phyloP scores from a whole-genome alignment of 2,329 filamentous ascomycete species.

The Aspergillus eucalypticola region DNA sequence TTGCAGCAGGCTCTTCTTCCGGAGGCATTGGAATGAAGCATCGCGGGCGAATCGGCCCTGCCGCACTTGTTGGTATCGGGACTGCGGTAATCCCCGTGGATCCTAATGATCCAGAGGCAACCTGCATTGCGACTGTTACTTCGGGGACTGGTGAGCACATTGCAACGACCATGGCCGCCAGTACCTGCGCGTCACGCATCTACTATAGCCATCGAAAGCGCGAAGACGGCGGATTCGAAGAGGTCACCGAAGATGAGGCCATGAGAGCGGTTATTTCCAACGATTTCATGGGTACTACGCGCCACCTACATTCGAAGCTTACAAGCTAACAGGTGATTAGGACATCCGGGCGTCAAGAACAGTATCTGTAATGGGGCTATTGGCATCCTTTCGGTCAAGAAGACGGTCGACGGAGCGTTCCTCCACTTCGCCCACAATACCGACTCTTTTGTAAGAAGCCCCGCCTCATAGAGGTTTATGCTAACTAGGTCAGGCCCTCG shows the following conservation, averaged over 20 bases:
- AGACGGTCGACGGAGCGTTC: conserved; percentile 71
- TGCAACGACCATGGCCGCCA: conserved; percentile 89
- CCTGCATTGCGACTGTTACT: conserved; percentile 78
- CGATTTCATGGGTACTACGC: conserved; percentile 77
- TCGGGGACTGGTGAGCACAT: conserved; percentile 98
- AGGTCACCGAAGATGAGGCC: conserved; percentile 74
- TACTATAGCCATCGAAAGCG: conserved; percentile 68
- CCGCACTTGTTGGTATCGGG: conserved; percentile 87
- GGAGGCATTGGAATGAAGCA: conserved; percentile 99
- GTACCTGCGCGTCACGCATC: conserved; percentile 80
- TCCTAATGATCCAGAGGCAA: conserved; percentile 65
- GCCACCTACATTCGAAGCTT: too few species aligned
- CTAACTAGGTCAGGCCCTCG: conserved; percentile 61
- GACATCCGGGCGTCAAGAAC: conserved; percentile 76
- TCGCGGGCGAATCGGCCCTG: conserved; percentile 84
- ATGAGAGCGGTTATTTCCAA: conserved; percentile 75
- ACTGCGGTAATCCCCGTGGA: conserved; percentile 83
- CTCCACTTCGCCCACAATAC: conserved; percentile 97
- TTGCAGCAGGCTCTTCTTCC: conserved; percentile 93
- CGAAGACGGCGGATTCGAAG: conserved; percentile 61
- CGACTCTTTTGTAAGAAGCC: conserved; percentile 64
- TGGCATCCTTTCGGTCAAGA: conserved; percentile 88
- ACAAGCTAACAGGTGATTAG: conserved; percentile 32
- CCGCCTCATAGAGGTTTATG: background rate
- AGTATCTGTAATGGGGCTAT: conserved; percentile 85